Percentiles rank a stretch among this genome's conserved stretches.
phyloP scores from a whole-genome alignment of 805 yeast genomes.

The Candida coquimbonensis region DNA sequence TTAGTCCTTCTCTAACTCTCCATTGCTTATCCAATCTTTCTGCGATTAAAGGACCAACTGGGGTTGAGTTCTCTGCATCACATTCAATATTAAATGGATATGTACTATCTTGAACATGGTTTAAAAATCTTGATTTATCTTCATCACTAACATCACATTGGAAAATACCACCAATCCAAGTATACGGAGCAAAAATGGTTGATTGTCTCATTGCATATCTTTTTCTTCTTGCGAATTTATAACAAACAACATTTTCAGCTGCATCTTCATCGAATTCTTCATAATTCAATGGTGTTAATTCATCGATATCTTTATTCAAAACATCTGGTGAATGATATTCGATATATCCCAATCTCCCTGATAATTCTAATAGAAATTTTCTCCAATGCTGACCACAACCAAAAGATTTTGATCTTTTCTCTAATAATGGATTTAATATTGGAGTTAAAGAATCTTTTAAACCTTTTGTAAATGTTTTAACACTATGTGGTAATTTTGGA shows the following conservation, averaged over 20 bases:
- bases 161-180: conserved; percentile 60
- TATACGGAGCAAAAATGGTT: conserved; percentile 45
- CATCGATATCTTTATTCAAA: conserved; percentile 10
- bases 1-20: conserved; percentile 29
- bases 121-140: conserved; percentile 21
- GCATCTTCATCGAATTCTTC: conserved; percentile 12
- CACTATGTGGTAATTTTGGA: conserved; percentile 2
- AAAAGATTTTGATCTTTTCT: background rate
- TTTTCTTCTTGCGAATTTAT: conserved; percentile 51
- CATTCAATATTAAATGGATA: conserved; percentile 28
- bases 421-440: background rate
- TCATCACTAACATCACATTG: conserved; percentile 36
- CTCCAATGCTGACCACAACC: conserved; percentile 4
- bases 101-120: conserved; percentile 7
- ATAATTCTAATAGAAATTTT: background rate
- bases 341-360: conserved; percentile 9
- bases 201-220: conserved; percentile 40
- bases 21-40: conserved; percentile 44
- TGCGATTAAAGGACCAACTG: conserved; percentile 53
- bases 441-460: too few species aligned
- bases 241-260: conserved; percentile 33
- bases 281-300: conserved; percentile 7
- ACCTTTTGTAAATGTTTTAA: background rate
- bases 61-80: conserved; percentile 29
- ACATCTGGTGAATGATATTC: conserved; percentile 12